Base-by-base conservation (phyloP, 495 filamentous ascomycete species). In the Neurospora sp. region DNA sequence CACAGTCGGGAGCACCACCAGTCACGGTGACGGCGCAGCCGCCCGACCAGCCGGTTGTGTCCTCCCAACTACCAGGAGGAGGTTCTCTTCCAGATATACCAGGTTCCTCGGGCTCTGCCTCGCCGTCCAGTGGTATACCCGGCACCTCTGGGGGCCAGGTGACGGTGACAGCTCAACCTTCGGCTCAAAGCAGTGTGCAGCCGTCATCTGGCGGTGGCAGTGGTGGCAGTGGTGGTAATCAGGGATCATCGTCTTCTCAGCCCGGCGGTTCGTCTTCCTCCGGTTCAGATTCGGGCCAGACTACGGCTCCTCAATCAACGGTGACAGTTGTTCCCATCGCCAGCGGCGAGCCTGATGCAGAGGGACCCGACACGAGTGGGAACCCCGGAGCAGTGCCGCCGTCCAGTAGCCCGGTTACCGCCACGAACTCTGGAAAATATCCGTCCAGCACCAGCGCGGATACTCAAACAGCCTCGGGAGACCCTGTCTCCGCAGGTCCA, bases 1-100 rank as follows among this genome's bases (percentile, higher is more conserved):
- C 27, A 35, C 54, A 66, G 27, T 35, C 54, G 14, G 54, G 54
- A 18, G 54, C 1, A 66, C 27, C 23, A 35, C 12, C 37, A 5
- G 35, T 54, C 20, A 74, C 69, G 20, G 70, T 23, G 70, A 74
- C 73, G 42, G 73, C 73, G 2, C 37, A 23, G 14, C 70, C 73
- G 3, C 12, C 71, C n/a, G 18, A 42, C 20, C 70, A 72, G 73
- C 9, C 37, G 41, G 37, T 44, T 70, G 35, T 54, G 31, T 35
- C 60, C 9, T 70, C 71, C 4, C 49, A 60, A 11, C 2, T 27
- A 66, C 14, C 54, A 35, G 27, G 27, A 18, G 54, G 54, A 66
- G 54, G 54, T 18, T 66, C 54, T 7, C 6, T 35, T 6, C 35
- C 54, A 31, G 23, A 62, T 12, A 66, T 37, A 14, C 54, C 54